These are phyloP conservation scores for Lactarius pseudohatsudake DNA, from an alignment of 768 basidiomycete genomes.

Conservation along the genomic window DNA sequence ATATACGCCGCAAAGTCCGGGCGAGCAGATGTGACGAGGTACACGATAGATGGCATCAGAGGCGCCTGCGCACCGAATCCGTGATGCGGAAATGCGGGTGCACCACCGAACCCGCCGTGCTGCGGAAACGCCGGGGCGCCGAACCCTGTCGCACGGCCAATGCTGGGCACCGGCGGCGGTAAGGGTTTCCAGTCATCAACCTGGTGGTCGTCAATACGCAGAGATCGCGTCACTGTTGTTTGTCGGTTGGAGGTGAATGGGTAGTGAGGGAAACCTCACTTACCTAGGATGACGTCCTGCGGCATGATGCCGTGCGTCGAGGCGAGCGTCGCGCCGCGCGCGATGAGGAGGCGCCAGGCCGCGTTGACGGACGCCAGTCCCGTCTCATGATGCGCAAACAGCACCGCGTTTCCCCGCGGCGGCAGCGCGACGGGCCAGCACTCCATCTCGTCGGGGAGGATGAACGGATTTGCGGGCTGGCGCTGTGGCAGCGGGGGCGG, in stretches of 20 bases:
- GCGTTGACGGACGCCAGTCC: slow-evolving; percentile 21
- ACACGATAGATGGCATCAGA: slow-evolving; percentile 22
- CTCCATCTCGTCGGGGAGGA: slow-evolving; percentile 21
- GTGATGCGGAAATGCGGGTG: slow-evolving; percentile 12
- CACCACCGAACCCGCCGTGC: slow-evolving; percentile 11
- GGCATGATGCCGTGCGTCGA: slow-evolving; percentile 20
- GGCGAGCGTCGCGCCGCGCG: slow-evolving; percentile 17
- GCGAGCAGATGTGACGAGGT: slow-evolving; percentile 26
- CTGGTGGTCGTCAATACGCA: slow-evolving; percentile 19
- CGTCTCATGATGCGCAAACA: slow-evolving; percentile 23
- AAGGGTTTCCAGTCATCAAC: slow-evolving; percentile 25
- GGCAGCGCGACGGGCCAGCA: slow-evolving; percentile 26
- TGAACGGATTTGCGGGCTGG: slow-evolving; percentile 14
- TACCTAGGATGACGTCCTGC: slow-evolving; percentile 24
- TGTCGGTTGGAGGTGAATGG: not conserved
- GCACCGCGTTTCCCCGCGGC: slow-evolving; percentile 15
- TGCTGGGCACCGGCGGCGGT: not conserved
- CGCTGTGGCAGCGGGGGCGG: slow-evolving; percentile 1
- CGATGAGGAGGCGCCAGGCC: slow-evolving; percentile 23
- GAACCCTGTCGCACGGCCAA: not conserved
- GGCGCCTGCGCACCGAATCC: slow-evolving; percentile 8
- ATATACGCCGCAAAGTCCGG: slow-evolving; percentile 21
- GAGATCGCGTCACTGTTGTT: slow-evolving; percentile 19
- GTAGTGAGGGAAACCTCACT: not conserved
- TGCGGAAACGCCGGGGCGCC: not conserved